Base-by-base conservation (phyloP, 257 asterid species). In the Forsythia viridissima region DNA sequence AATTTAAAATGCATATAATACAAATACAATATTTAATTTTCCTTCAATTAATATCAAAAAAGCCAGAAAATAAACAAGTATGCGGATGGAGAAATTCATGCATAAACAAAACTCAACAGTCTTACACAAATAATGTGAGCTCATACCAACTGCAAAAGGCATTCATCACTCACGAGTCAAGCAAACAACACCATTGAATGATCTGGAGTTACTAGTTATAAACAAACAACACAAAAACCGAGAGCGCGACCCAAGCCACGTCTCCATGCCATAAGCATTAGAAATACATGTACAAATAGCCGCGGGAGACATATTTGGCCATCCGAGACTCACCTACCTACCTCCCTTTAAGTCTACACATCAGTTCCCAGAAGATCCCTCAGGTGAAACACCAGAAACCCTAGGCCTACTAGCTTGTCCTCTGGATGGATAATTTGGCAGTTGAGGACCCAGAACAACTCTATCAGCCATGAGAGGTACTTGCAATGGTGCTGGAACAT, bases 361-460 rank as follows among this genome's bases (percentile, higher is more conserved):
- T 85, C 85, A 82, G 34, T 75, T 79, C 77, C 85, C 81, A 21
- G 87, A 65, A 21, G 89, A 76, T 42, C 34, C 76, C 13, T 76
- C 79, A 0, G 90, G 86, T 44, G 78, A 37, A 74, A n/a, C 44
- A 13, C 85, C 85, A 0, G 87, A 68, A 63, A 40, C 72, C 40
- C 77, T 76, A n/a, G 89, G 79, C 9, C 80, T 73, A 44, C 74
- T 41, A 67, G 82, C 70, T 3, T 83, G 66, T 69, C 77, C 79
- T 38, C 55, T 57, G 61, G 81, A 59, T 16, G 77, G 55, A 70
- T n/a, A 36, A 34, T 63, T 78, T 41, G 40, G 76, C 41, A 39
- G 71, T 21, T 42, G 84, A 36, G 73, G 36, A 52, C 67, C 83
- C 5, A 5, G 73, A 70, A 42, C 67, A 61, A 13, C 69, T 38